Evolutionary conservation across 139 green algal species (phyloP), one percentile per base, ranked within the genome.

Genomic region (Volvox africanus): DNA sequence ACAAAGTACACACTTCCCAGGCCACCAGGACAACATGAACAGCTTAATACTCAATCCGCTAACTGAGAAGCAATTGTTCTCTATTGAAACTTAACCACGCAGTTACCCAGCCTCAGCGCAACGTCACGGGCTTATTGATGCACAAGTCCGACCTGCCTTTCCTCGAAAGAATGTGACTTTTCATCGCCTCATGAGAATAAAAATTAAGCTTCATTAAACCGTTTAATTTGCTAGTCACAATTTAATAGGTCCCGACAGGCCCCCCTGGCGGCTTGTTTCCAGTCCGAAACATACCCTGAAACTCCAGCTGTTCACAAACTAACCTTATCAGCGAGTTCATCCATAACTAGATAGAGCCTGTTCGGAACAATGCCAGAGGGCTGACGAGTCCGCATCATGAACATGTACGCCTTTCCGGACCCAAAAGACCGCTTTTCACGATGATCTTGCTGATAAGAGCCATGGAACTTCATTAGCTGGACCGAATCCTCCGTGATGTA

Each of bases 381-480:
- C 95, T 99, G 98, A 44, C 96, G 94, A 16, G 98, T 99, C 55
- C 98, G 96, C 97, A 99, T 99, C 98, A 99, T 99, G 94, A 99
- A 99, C 95, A 99, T 97, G 92, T 99, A 99, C 13, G 95, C 95
- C 95, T 99, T 99, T 89, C 97, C 98, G 35, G 95, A 33, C 0
- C 98, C 98, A 81, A 98, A 98, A 0, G 96, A 93, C n/a, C 98
- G 96, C 94, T 98, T 97, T 94, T 99, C 98, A 18, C 98, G 94
- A 92, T 99, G 93, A 92, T 99, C 98, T 93, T 99, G 98, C 97
- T 96, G 93, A 89, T 99, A 99, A 89, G 93, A 97, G 78, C 98
- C 98, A 92, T 99, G 98, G 91, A 99, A 99, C 96, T 99, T 99
- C 96, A 99, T 99, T 14, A 99, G 96, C 96, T 99, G 98, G 91